These are phyloP conservation scores for Teunomyces gatunensis DNA, from an alignment of 805 yeast species.

Conservation along the genomic window DNA sequence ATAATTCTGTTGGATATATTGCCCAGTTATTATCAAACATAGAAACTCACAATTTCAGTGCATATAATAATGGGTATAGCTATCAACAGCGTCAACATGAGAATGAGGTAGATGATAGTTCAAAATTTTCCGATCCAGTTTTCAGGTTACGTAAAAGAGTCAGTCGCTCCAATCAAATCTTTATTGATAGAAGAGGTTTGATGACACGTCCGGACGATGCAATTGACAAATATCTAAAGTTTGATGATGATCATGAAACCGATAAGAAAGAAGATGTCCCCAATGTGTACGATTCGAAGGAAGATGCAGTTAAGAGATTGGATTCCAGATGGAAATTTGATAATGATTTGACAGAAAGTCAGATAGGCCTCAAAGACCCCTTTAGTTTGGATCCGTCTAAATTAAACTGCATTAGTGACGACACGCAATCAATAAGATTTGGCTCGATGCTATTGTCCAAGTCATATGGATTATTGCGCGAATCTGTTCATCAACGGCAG, in stretches of 20 bases:
- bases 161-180: slow-evolving; percentile 68
- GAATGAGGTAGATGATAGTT: slow-evolving; percentile 20
- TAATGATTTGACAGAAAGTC: slow-evolving; percentile 47
- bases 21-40: slow-evolving; percentile 39
- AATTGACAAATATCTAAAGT: slow-evolving; percentile 41
- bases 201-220: slow-evolving; percentile 32
- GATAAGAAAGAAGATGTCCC: slow-evolving; percentile 13
- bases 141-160: slow-evolving; percentile 68
- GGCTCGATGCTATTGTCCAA: slow-evolving; percentile 89
- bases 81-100: slow-evolving; percentile 13
- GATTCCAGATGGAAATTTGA: slow-evolving; percentile 70
- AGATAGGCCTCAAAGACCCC: slow-evolving; percentile 41
- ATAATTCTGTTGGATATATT: slow-evolving; percentile 30
- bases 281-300: slow-evolving; percentile 44
- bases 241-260: slow-evolving; percentile 28
- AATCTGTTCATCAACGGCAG: slow-evolving; percentile 71
- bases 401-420: slow-evolving; percentile 77
- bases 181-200: slow-evolving; percentile 72
- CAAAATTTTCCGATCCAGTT: slow-evolving; percentile 46
- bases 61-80: slow-evolving; percentile 39
- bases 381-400: slow-evolving; percentile 77
- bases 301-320: slow-evolving; percentile 46
- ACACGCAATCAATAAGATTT: slow-evolving; percentile 85
- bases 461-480: slow-evolving; percentile 75
- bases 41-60: slow-evolving; percentile 37